Evolutionary conservation across 2,329 filamentous ascomycete genomes (phyloP), one percentile per base, ranked within the genome.

Genomic region (Trichothecium sympodiale): DNA sequence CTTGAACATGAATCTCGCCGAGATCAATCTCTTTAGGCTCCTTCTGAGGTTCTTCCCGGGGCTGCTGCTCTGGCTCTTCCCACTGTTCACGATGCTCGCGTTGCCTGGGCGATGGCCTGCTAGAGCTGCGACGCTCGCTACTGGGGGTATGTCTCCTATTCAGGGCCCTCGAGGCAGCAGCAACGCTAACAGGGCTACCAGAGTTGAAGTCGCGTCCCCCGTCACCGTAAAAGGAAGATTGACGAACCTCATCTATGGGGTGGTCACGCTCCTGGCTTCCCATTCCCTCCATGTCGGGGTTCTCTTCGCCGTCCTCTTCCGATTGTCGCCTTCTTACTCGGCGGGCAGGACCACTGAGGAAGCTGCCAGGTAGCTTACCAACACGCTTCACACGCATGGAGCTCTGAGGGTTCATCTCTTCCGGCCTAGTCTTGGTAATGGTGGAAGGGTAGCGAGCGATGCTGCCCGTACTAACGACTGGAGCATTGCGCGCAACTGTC

Each of bases 321-420:
- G 78, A 83, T 47, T 71, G 71, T 39, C 76, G 65, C 43, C 78
- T 69, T 41, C 82, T 71, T 17, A 83, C 85, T 45, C 86, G 70
- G 37, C 85, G 74, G 15, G 85, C 83, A 18, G 85, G 85, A 1
- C 83, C 84, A 46, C 83, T 86, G 16, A 91, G 63, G 45, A 89
- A 88, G 40, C 76, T 81, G 1, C 84, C 85, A 3, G 80, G 74
- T 7, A 81, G 67, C 55, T 84, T 83, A 13, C 80, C 80, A 12
- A 85, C 74, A 41, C 83, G 69, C 59, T 88, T 89, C 39, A 88
- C 66, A 5, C 85, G 74, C 67, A 87, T 74, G 1, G 84, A 86
- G 46, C 80, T 79, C 41, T 84, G 82, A 2, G 76, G 61, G 12
- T 74, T 78, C 25, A 62, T 59, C 17, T 87, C 80, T 3, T 75